Evolutionary conservation across 2,329 filamentous ascomycete species (phyloP).

Genomic region (Neonectria sp.): DNA sequence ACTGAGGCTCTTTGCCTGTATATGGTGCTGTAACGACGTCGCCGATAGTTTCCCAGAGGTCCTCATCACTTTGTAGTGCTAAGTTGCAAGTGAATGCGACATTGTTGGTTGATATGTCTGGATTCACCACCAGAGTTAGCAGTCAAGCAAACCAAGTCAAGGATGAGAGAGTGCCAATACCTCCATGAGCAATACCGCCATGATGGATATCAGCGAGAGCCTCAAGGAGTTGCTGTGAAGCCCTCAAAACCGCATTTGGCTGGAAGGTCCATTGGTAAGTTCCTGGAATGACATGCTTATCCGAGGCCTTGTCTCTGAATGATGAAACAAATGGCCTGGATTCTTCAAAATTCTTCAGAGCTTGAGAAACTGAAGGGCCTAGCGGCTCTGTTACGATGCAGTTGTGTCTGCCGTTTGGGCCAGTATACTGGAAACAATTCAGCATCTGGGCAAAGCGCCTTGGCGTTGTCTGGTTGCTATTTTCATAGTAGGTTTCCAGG

Average conservation of each 20-base stretch:
- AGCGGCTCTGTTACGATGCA: constrained; percentile 30
- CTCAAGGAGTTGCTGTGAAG: constrained; percentile 25
- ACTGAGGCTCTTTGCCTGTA: neutral
- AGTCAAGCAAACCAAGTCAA: no score
- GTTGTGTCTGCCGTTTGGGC: constrained; percentile 29
- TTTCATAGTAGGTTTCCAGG: neutral
- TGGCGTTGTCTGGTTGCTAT: neutral
- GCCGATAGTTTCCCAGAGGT: constrained; percentile 1
- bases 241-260: constrained; percentile 22
- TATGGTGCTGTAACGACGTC: neutral
- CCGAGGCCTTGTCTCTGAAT: neutral
- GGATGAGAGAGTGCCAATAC: constrained; percentile 7
- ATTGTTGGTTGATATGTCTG: constrained; percentile 29
- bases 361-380: constrained; percentile 17
- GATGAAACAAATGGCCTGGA: neutral
- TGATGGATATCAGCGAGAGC: constrained; percentile 10
- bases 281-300: neutral
- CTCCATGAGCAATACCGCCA: constrained; percentile 25
- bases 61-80: neutral
- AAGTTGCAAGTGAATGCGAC: constrained; percentile 20
- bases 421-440: constrained; percentile 23
- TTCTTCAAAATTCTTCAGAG: neutral
- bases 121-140: neutral
- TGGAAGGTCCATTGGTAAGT: constrained; percentile 11
- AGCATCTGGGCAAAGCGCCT: constrained; percentile 14